Conservation (phyloP, 495 filamentous ascomycete genomes). For the Aspergillus ostianus region DNA sequence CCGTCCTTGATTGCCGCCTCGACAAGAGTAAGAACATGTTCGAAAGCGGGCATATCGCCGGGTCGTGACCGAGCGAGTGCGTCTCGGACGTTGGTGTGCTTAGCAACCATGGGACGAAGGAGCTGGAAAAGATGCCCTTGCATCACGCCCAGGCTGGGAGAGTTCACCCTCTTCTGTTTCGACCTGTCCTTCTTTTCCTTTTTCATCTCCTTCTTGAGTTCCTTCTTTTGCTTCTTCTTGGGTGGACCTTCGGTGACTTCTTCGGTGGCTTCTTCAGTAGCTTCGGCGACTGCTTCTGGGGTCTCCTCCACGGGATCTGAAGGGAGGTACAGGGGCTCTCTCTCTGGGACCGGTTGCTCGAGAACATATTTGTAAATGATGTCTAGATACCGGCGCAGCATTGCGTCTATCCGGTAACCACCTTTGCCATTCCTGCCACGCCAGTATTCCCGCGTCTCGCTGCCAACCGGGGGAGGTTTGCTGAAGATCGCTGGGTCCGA, state of each 20-base stretch:
- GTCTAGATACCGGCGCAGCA: slow-evolving; percentile 84
- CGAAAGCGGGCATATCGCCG: slow-evolving; percentile 69
- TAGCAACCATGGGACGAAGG: slow-evolving; percentile 72
- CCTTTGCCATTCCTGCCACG: slow-evolving; percentile 73
- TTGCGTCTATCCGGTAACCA: slow-evolving; percentile 85
- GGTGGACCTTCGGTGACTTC: slow-evolving; percentile 43
- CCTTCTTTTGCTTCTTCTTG: slow-evolving; percentile 63
- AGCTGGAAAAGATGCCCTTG: slow-evolving; percentile 93
- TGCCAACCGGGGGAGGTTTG: slow-evolving; percentile 57
- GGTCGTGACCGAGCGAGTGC: slow-evolving; percentile 63
- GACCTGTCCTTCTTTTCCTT: slow-evolving; percentile 58
- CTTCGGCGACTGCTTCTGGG: slow-evolving; percentile 29
- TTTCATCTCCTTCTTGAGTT: slow-evolving; percentile 54
- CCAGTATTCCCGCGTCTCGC: slow-evolving; percentile 80
- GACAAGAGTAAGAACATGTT: slow-evolving; percentile 63
- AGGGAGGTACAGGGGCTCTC: slow-evolving; percentile 72
- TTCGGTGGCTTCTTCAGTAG: slow-evolving; percentile 38
- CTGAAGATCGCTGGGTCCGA: slow-evolving; percentile 88
- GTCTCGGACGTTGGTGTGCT: slow-evolving; percentile 78
- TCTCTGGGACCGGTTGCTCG: slow-evolving; percentile 54
- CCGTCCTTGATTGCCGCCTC: slow-evolving; percentile 72
- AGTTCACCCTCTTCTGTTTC: slow-evolving; percentile 48
- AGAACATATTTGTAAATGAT: slow-evolving; percentile 79
- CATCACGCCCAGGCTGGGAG: slow-evolving; percentile 77
- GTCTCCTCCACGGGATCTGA: slow-evolving; percentile 54